These are phyloP conservation scores for Prunus persica DNA, from an alignment of 306 rosid species.

Conservation along the genomic window DNA sequence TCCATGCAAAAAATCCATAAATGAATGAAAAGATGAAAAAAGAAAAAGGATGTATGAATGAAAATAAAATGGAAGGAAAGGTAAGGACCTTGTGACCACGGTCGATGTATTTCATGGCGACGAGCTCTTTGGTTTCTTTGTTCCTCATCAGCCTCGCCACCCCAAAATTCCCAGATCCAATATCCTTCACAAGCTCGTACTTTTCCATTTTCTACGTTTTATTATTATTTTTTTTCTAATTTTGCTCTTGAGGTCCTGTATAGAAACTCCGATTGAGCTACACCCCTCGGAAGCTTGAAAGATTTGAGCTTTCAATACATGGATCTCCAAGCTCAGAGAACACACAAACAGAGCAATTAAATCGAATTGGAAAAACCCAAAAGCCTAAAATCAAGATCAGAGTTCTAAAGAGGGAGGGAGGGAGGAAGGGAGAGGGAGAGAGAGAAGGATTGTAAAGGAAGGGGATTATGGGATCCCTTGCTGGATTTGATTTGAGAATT, in stretches of 20 bases:
- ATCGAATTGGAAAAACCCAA: background rate
- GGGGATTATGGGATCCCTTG: background rate
- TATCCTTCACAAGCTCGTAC: constrained; percentile 78
- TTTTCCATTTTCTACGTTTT: constrained; percentile 46
- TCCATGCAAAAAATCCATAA: background rate
- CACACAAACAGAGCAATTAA: background rate
- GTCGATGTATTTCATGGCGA: constrained; percentile 82
- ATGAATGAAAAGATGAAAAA: background rate
- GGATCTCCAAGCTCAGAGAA: constrained; percentile 1
- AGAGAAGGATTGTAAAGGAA: background rate
- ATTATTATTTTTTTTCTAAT: background rate
- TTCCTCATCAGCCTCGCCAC: constrained; percentile 78
- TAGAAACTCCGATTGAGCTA: background rate
- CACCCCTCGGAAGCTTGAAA: constrained; percentile 1
- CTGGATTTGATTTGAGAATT: constrained; percentile 2
- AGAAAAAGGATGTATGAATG: background rate
- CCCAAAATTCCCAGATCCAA: constrained; percentile 88
- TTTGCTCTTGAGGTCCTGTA: background rate
- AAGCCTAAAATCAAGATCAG: constrained; percentile 1
- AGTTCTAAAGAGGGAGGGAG: background rate
- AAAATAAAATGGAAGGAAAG: background rate
- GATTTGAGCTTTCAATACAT: constrained; percentile 6
- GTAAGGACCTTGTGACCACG: constrained; percentile 55
- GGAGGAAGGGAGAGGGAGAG: too few species aligned
- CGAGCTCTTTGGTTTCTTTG: constrained; percentile 70